phyloP scores from a whole-genome alignment of 345 rosid species.

The Draba incana region DNA sequence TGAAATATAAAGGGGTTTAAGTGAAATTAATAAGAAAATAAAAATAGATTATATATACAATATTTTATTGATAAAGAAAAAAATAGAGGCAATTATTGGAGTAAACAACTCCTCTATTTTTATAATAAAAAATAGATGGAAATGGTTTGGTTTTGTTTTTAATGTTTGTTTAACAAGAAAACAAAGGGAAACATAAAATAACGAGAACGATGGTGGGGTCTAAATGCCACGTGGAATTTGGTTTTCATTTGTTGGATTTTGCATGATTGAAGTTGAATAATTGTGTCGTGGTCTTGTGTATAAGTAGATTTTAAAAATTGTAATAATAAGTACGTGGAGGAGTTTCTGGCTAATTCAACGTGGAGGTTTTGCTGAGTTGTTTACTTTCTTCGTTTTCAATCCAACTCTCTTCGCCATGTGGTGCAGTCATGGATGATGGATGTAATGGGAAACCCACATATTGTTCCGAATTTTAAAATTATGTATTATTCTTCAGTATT shows the following conservation, averaged over 20 bases:
- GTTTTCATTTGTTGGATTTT: constrained; percentile 7
- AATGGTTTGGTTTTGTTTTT: background rate
- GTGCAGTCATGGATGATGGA: constrained; percentile 38
- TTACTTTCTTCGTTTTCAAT: constrained; percentile 36
- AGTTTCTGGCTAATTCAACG: constrained; percentile 35
- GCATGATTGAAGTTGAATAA: constrained; percentile 38
- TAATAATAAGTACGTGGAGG: constrained; percentile 3
- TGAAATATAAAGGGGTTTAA: too few species aligned
- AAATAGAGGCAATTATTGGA: too few species aligned
- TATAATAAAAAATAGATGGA: too few species aligned
- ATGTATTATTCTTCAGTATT: too few species aligned
- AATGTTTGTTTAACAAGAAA: background rate
- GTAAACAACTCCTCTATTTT: too few species aligned
- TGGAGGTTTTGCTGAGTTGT: constrained; percentile 31
- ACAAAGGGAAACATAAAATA: background rate
- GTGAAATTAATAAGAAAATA: too few species aligned
- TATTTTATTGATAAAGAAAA: too few species aligned
- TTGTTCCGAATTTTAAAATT: too few species aligned
- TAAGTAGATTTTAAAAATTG: background rate
- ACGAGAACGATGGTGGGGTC: constrained; percentile 31
- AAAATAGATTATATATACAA: too few species aligned
- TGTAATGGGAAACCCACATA: constrained; percentile 23
- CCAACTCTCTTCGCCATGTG: constrained; percentile 36
- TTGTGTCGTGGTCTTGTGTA: constrained; percentile 29
- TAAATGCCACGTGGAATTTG: constrained; percentile 27